These are phyloP conservation scores for Colletotrichum sp. DNA, from an alignment of 2,329 filamentous ascomycete genomes.

Conservation along the genomic window DNA sequence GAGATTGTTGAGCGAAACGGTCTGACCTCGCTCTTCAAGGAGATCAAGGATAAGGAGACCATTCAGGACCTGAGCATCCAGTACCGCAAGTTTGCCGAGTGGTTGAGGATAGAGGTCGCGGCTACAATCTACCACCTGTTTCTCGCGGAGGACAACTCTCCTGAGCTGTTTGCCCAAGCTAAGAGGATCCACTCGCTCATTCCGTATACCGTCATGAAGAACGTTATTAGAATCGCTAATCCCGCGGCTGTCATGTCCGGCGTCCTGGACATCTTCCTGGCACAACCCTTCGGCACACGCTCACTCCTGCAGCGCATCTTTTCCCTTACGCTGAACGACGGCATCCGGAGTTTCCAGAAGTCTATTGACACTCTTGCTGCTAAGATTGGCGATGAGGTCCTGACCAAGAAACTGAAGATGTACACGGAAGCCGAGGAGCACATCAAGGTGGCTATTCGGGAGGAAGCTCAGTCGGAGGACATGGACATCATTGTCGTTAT, in stretches of 20 bases:
- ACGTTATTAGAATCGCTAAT: slow-evolving; percentile 95
- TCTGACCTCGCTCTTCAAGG: slow-evolving; percentile 88
- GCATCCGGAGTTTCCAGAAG: slow-evolving; percentile 84
- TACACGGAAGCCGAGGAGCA: slow-evolving; percentile 80
- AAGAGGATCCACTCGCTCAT: slow-evolving; percentile 95
- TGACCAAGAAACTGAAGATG: slow-evolving; percentile 80
- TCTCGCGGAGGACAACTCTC: slow-evolving; percentile 96
- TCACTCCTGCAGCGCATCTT: slow-evolving; percentile 96
- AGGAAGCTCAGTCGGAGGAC: slow-evolving; percentile 74
- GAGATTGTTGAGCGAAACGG: slow-evolving; percentile 78
- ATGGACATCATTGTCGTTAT: slow-evolving; percentile 88
- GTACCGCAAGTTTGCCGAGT: slow-evolving; percentile 98
- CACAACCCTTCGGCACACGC: slow-evolving; percentile 89
- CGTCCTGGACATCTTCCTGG: slow-evolving; percentile 91
- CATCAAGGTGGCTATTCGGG: slow-evolving; percentile 74
- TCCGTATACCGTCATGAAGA: slow-evolving; percentile 92
- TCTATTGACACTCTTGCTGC: slow-evolving; percentile 78
- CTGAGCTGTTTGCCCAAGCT: slow-evolving; percentile 91
- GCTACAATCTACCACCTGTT: slow-evolving; percentile 97
- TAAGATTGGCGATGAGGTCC: slow-evolving; percentile 82
- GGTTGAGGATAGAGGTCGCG: slow-evolving; percentile 95
- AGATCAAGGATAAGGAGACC: slow-evolving; percentile 88
- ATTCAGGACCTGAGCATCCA: slow-evolving; percentile 91
- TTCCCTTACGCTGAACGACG: slow-evolving; percentile 87
- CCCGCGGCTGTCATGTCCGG: slow-evolving; percentile 97